A percentile compares a stretch with the other conserved stretches of the same genome.
phyloP scores from a whole-genome alignment of 495 filamentous ascomycete species.

The Elaphomyces granulatus region DNA sequence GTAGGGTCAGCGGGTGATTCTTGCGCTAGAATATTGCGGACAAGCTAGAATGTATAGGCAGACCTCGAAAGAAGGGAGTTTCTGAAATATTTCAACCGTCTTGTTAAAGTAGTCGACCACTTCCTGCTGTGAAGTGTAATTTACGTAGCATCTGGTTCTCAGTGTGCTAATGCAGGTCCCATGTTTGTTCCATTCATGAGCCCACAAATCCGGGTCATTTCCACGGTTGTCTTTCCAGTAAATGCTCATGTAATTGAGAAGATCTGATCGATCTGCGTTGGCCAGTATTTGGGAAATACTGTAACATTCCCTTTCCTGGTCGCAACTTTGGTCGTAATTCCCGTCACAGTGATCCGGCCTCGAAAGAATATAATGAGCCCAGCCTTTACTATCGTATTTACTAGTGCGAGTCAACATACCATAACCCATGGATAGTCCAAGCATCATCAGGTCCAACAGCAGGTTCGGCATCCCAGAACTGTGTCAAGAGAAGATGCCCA shows the following conservation, averaged over 20 bases:
- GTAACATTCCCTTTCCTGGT: slow-evolving; percentile 44
- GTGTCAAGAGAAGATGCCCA: slow-evolving; percentile 57
- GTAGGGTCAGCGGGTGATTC: neutral
- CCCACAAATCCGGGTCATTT: slow-evolving; percentile 55
- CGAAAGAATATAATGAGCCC: neutral
- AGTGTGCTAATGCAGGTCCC: slow-evolving; percentile 46
- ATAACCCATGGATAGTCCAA: slow-evolving; percentile 75
- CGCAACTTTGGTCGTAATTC: slow-evolving; percentile 53
- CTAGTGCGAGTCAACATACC: slow-evolving; percentile 29
- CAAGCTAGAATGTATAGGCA: slow-evolving; percentile 3
- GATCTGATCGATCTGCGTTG: slow-evolving; percentile 37
- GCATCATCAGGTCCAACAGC: slow-evolving; percentile 51
- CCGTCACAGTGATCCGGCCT: slow-evolving; percentile 73
- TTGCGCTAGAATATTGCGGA: neutral
- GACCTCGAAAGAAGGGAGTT: slow-evolving; percentile 31
- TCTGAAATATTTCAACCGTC: slow-evolving; percentile 37
- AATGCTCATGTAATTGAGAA: slow-evolving; percentile 54
- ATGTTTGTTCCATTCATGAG: slow-evolving; percentile 75
- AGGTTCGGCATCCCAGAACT: slow-evolving; percentile 68
- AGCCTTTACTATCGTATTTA: neutral
- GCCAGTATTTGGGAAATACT: slow-evolving; percentile 52
- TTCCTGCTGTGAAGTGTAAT: slow-evolving; percentile 48
- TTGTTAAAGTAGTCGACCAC: slow-evolving; percentile 46
- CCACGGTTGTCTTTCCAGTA: slow-evolving; percentile 54
- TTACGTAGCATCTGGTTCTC: slow-evolving; percentile 55